Evolutionary conservation across 306 rosid species (phyloP).

Genomic region (Vicia sativa): DNA sequence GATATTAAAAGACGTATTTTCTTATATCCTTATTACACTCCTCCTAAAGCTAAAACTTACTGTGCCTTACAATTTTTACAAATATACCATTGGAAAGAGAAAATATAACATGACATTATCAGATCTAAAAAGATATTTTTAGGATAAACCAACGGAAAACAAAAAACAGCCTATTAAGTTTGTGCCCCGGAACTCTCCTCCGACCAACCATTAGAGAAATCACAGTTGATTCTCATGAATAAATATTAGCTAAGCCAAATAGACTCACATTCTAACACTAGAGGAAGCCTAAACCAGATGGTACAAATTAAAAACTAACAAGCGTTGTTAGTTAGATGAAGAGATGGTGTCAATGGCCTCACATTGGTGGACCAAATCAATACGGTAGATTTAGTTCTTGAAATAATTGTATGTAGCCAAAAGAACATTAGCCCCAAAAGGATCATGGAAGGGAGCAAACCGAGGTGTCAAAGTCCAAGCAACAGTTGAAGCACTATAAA

Average conservation of each 20-base stretch:
- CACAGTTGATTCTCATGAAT: neutral
- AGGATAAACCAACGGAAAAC: neutral
- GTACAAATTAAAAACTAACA: neutral
- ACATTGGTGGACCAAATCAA: neutral
- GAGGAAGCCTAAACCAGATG: neutral
- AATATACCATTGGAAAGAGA: neutral
- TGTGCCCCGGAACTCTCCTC: neutral
- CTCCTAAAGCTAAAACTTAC: neutral
- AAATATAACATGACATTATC: neutral
- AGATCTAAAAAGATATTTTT: neutral
- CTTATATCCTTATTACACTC: neutral
- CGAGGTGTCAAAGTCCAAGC: neutral
- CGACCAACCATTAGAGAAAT: neutral
- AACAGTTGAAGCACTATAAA: neutral
- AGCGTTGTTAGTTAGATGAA: neutral
- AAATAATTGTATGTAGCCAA: neutral
- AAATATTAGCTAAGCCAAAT: neutral
- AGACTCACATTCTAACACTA: neutral
- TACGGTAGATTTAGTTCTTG: neutral
- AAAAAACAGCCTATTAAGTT: neutral
- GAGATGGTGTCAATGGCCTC: neutral
- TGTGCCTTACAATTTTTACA: neutral
- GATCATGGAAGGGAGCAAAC: neutral
- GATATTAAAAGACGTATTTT: neutral
- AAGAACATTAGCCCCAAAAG: neutral